Percentiles rank a stretch among this genome's conserved stretches.
phyloP scores from a whole-genome alignment of 2,329 filamentous ascomycete genomes.

The Curvularia sp. region DNA sequence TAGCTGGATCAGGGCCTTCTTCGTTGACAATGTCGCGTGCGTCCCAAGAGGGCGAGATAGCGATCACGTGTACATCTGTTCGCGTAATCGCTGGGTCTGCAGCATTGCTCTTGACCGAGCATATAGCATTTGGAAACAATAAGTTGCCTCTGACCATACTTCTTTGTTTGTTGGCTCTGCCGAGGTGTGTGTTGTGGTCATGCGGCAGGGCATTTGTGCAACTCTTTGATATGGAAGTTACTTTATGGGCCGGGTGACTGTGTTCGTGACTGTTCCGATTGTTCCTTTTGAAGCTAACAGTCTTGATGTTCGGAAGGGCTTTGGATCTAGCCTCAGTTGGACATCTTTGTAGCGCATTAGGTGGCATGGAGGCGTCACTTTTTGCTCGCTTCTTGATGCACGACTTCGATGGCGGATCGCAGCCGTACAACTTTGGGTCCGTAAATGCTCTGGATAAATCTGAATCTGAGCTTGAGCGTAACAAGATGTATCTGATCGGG shows the following conservation, averaged over 20 bases:
- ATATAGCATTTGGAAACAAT: slow-evolving; percentile 20
- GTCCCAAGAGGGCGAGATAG: slow-evolving; percentile 31
- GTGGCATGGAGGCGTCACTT: slow-evolving; percentile 30
- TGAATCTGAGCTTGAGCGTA: slow-evolving; percentile 13
- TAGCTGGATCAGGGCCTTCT: slow-evolving; percentile 27
- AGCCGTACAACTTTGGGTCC: slow-evolving; percentile 3
- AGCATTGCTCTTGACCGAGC: slow-evolving; percentile 27
- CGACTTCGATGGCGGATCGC: slow-evolving; percentile 31
- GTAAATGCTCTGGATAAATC: slow-evolving; percentile 5
- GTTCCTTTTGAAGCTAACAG: slow-evolving; percentile 39
- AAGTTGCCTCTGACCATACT: background rate
- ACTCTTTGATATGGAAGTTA: slow-evolving; percentile 9
- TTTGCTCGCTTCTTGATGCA: slow-evolving; percentile 38
- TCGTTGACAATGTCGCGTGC: slow-evolving; percentile 7
- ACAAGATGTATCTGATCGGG: slow-evolving; percentile 1
- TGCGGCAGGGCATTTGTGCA: background rate
- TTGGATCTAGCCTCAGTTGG: background rate
- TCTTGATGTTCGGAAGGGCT: slow-evolving; percentile 37
- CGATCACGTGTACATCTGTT: slow-evolving; percentile 47
- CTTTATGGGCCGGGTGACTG: slow-evolving; percentile 9
- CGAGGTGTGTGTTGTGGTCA: background rate
- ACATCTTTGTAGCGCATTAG: slow-evolving; percentile 2
- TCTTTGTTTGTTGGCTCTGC: background rate
- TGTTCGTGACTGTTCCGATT: slow-evolving; percentile 9
- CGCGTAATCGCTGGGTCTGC: slow-evolving; percentile 42